phyloP scores from a whole-genome alignment of 306 rosid genomes.

The Phaseolus lunatus region DNA sequence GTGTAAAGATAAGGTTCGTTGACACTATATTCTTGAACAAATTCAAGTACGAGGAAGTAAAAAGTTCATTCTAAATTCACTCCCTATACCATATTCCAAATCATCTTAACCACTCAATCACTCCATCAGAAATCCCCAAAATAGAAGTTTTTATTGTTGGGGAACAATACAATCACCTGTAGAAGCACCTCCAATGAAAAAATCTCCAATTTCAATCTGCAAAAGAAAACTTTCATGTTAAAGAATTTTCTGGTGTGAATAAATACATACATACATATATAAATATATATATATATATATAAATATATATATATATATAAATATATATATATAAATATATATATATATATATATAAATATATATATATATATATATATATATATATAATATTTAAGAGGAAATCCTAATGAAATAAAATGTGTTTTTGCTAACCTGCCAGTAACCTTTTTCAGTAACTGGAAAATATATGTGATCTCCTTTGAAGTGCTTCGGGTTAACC shows the following conservation, averaged over 20 bases:
- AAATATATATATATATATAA: not conserved
- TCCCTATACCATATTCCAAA: conserved; percentile 13
- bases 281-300: too few species aligned
- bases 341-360: not conserved
- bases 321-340: not conserved
- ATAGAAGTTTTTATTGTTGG: conserved; percentile 19
- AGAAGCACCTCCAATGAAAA: conserved; percentile 70
- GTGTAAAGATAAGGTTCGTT: conserved; percentile 2
- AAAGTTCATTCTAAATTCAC: not conserved
- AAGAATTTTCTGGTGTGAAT: not conserved
- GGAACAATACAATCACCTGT: conserved; percentile 67
- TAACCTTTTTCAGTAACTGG: conserved; percentile 83
- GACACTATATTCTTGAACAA: not conserved
- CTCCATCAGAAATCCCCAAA: conserved; percentile 4
- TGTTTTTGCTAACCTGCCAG: conserved; percentile 75
- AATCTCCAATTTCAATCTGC: conserved; percentile 89
- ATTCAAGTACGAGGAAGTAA: not conserved
- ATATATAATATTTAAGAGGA: conserved; percentile 1
- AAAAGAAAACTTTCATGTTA: conserved; percentile 8
- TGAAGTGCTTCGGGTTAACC: conserved; percentile 71
- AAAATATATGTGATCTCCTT: conserved; percentile 79
- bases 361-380: not conserved
- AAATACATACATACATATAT: not conserved
- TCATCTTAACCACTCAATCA: conserved; percentile 23
- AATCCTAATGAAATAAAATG: conserved; percentile 24